phyloP scores from a whole-genome alignment of 495 filamentous ascomycete genomes.

The Cudoniella acicularis region DNA sequence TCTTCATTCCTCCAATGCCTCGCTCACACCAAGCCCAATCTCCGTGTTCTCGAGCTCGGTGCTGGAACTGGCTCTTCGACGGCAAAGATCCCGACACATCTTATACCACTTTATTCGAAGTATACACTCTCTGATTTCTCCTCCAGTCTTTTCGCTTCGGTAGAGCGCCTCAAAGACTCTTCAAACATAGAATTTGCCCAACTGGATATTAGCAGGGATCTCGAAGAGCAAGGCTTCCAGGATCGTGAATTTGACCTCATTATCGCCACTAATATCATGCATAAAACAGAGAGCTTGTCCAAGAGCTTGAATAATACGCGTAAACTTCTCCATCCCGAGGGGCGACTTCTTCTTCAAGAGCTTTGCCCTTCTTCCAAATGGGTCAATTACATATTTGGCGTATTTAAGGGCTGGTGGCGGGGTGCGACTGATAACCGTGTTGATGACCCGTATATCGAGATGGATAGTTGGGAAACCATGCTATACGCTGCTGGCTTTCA shows the following conservation, averaged over 20 bases:
- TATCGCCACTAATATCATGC: conserved; percentile 37
- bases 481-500: conserved; percentile 5
- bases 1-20: conserved; percentile 20
- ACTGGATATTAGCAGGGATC: conserved; percentile 39
- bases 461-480: not conserved
- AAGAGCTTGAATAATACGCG: conserved; percentile 7
- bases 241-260: conserved; percentile 38
- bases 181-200: conserved; percentile 30
- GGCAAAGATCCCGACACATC: conserved; percentile 7
- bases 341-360: conserved; percentile 5
- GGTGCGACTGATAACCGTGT: conserved; percentile 28
- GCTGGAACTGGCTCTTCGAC: conserved; percentile 32
- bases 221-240: conserved; percentile 35
- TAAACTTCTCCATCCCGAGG: not conserved
- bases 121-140: conserved; percentile 45
- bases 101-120: conserved; percentile 4
- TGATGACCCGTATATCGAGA: conserved; percentile 28
- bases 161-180: conserved; percentile 28
- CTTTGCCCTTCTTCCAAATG: conserved; percentile 2
- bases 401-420: conserved; percentile 27
- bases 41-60: conserved; percentile 33
- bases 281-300: conserved; percentile 20
- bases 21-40: conserved; percentile 27
- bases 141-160: conserved; percentile 36
- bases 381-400: conserved; percentile 18